These are phyloP conservation scores for Nakaseomyces glabratus DNA, from an alignment of 1,139 yeast genomes.

Conservation along the genomic window DNA sequence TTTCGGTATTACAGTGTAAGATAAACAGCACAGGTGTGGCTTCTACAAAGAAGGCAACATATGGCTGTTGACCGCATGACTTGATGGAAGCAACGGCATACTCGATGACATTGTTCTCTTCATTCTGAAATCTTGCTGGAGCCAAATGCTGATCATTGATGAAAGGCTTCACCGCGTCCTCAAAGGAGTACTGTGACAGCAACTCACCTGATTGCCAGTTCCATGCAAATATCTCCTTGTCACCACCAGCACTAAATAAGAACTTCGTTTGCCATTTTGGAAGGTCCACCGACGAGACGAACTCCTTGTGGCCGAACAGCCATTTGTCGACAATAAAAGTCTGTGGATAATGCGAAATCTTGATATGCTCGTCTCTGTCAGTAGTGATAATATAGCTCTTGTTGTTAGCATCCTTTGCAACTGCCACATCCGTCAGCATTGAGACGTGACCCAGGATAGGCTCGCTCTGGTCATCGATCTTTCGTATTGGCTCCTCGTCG, in stretches of 20 bases:
- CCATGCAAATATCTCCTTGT: constrained; percentile 68
- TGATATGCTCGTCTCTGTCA: constrained; percentile 94
- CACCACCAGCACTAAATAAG: constrained; percentile 87
- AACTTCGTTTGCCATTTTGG: constrained; percentile 42
- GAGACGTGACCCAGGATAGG: constrained; percentile 95
- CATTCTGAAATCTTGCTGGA: constrained; percentile 56
- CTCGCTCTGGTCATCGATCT: constrained; percentile 26
- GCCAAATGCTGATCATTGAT: constrained; percentile 54
- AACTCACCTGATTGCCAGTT: constrained; percentile 53
- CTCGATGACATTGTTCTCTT: constrained; percentile 42
- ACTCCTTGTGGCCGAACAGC: constrained; percentile 82
- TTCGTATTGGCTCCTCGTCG: constrained; percentile 8
- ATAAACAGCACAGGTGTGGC: constrained; percentile 46
- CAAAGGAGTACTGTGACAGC: constrained; percentile 42
- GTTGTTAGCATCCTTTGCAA: constrained; percentile 34
- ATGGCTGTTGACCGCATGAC: constrained; percentile 27
- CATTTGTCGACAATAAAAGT: constrained; percentile 70
- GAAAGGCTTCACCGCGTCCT: constrained; percentile 40
- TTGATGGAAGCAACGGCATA: constrained; percentile 44
- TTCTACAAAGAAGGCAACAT: constrained; percentile 44
- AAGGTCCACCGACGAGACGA: constrained; percentile 54
- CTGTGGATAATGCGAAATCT: constrained; percentile 76
- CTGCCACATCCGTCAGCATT: constrained; percentile 71
- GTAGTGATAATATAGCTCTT: constrained; percentile 60
- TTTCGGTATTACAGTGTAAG: constrained; percentile 30